These are phyloP conservation scores for Friedmanniomyces simplex DNA, from an alignment of 495 filamentous ascomycete genomes.

Conservation along the genomic window DNA sequence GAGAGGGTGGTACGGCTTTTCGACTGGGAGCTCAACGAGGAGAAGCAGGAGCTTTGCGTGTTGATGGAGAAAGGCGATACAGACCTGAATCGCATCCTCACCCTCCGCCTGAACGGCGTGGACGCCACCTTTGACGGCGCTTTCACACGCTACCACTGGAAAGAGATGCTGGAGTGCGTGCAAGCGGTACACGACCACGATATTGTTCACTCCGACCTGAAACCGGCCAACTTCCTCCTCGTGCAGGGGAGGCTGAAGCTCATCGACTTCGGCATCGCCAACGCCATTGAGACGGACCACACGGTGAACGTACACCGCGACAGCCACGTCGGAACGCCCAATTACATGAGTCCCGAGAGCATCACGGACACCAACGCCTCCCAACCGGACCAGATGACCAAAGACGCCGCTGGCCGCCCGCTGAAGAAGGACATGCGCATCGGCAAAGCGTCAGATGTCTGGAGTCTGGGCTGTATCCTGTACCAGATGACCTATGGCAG, in stretches of 20 bases:
- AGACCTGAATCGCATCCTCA: conserved; percentile 83
- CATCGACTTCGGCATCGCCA: conserved; percentile 79
- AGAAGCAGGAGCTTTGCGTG: conserved; percentile 76
- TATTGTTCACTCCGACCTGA: conserved; percentile 92
- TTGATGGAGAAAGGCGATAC: conserved; percentile 98
- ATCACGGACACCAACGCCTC: conserved; percentile 76
- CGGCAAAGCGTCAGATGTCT: conserved; percentile 90
- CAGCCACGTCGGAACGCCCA: conserved; percentile 87
- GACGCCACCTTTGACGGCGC: conserved; percentile 69
- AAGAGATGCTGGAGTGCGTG: conserved; percentile 96
- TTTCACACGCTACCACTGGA: conserved; percentile 96
- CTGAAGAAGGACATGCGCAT: conserved; percentile 70
- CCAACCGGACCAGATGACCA: conserved; percentile 28
- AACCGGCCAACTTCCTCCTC: conserved; percentile 63
- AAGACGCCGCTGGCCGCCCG: conserved; percentile 1
- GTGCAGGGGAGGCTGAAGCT: conserved; percentile 39
- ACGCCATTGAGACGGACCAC: conserved; percentile 81
- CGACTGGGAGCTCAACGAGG: conserved; percentile 86
- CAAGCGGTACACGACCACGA: conserved; percentile 76
- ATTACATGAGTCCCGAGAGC: conserved; percentile 96
- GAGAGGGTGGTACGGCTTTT: conserved; percentile 82
- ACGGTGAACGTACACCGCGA: conserved; percentile 97
- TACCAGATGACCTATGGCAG: conserved; percentile 96
- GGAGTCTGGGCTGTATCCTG: conserved; percentile 90
- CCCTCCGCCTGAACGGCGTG: conserved; percentile 51